phyloP scores from a whole-genome alignment of 306 rosid species.

The Mimosa pudica region DNA sequence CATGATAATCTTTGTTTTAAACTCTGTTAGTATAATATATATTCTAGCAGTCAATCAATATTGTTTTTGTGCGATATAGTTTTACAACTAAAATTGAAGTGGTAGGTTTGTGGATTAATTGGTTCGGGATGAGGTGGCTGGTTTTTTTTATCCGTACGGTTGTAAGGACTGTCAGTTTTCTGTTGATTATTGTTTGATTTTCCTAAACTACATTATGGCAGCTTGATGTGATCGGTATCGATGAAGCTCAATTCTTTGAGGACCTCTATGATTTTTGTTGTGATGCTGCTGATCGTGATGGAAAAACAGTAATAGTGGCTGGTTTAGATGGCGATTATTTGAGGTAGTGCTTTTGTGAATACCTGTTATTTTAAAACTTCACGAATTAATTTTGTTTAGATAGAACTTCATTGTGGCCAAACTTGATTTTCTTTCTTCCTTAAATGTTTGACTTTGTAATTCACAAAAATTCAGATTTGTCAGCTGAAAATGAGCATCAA shows the following conservation, averaged over 20 bases:
- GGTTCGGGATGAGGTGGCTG: conserved; percentile 7
- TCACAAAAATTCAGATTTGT: not conserved
- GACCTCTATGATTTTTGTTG: conserved; percentile 93
- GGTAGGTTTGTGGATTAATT: conserved; percentile 6
- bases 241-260: conserved; percentile 93
- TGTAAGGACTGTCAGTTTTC: conserved; percentile 5
- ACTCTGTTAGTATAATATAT: conserved; percentile 1
- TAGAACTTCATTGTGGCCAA: conserved; percentile 1
- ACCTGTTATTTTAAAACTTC: not conserved
- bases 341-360: conserved; percentile 48
- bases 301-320: conserved; percentile 78
- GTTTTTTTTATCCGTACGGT: not conserved
- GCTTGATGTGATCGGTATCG: conserved; percentile 91
- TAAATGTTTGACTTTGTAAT: not conserved
- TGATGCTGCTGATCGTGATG: conserved; percentile 86
- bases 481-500: conserved; percentile 23
- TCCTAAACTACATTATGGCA: conserved; percentile 43
- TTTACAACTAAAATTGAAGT: conserved; percentile 15
- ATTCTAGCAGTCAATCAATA: not conserved
- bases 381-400: not conserved
- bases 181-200: conserved; percentile 30
- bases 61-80: not conserved
- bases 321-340: conserved; percentile 91
- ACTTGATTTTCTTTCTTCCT: conserved; percentile 7
- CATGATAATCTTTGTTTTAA: not conserved